phyloP scores from a whole-genome alignment of 306 rosid genomes.

The Bauhinia variegata region DNA sequence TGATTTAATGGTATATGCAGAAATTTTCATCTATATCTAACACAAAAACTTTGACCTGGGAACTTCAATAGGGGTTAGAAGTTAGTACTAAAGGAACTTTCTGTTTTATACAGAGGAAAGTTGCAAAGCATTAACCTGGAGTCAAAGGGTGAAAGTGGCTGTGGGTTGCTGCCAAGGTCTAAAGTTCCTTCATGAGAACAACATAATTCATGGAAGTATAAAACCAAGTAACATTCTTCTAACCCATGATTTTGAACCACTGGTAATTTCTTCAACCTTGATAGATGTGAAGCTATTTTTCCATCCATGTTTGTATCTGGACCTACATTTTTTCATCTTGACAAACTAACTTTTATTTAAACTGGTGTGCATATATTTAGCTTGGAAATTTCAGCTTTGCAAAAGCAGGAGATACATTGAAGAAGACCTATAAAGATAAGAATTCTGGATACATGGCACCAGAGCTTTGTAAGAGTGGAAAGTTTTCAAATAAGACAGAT shows the following conservation, averaged over 20 bases:
- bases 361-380: constrained; percentile 1
- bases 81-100: background rate
- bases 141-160: constrained; percentile 56
- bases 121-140: constrained; percentile 50
- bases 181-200: constrained; percentile 53
- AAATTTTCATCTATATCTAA: background rate
- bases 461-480: constrained; percentile 20
- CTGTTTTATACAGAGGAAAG: constrained; percentile 41
- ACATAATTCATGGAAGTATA: constrained; percentile 59
- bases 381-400: constrained; percentile 23
- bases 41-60: background rate
- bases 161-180: constrained; percentile 56
- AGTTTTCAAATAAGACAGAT: constrained; percentile 14
- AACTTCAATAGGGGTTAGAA: background rate
- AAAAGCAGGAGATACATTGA: background rate
- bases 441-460: constrained; percentile 21
- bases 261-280: constrained; percentile 43
- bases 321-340: background rate
- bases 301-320: background rate
- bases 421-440: background rate
- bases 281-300: constrained; percentile 8
- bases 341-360: background rate
- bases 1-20: background rate
- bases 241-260: constrained; percentile 54
- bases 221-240: constrained; percentile 67